A percentile compares a stretch with the other conserved stretches of the same genome.
Conservation (phyloP, 164 flowering plant genomes). For the Taxillus chinensis region DNA sequence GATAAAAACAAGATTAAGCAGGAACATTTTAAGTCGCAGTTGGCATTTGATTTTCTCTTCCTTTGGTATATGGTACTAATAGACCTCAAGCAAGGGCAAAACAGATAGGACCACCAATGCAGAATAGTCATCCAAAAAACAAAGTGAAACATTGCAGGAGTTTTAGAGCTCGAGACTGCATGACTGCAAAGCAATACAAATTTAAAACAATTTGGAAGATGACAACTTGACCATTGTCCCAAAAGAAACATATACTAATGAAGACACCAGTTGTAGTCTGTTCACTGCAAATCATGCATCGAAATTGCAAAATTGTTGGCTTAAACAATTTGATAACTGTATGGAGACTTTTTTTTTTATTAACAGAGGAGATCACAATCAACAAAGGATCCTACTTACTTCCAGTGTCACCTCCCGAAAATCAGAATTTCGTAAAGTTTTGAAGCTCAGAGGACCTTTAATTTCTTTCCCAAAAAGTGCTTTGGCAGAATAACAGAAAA, state of each 20-base stretch:
- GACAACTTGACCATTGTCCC: background rate
- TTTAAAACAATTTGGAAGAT: background rate
- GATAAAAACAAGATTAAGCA: background rate
- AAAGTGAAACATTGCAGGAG: no score
- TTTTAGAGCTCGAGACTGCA: no score
- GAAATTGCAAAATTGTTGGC: background rate
- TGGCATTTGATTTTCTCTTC: no score
- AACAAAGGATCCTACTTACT: constrained; percentile 36
- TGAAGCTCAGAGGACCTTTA: constrained; percentile 59
- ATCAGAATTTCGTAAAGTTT: constrained; percentile 69
- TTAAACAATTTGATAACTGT: no score
- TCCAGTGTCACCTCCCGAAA: constrained; percentile 73
- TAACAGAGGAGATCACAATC: background rate
- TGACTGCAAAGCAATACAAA: no score
- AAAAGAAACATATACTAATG: background rate
- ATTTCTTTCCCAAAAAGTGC: constrained; percentile 58
- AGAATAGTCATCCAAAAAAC: no score
- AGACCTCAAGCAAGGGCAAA: no score
- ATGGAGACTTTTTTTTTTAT: no score
- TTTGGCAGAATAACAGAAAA: constrained; percentile 76
- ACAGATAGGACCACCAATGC: no score
- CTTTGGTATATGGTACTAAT: no score
- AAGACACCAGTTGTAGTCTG: no score
- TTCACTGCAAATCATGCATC: background rate
- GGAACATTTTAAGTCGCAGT: background rate